Conservation (phyloP, 805 yeast genomes). For the Candida ulmi region DNA sequence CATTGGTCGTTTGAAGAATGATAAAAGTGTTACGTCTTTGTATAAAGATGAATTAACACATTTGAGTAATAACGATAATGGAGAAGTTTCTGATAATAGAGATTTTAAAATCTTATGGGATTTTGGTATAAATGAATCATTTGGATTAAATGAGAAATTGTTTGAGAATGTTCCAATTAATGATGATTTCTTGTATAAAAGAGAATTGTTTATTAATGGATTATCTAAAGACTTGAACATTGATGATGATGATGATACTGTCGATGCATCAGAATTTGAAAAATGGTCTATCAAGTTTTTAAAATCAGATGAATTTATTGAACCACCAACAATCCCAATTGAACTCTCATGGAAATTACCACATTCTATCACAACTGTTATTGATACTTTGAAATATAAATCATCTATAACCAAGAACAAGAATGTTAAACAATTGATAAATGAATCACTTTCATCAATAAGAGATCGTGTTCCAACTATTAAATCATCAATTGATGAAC, state of each 20-base stretch:
- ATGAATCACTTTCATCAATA: slow-evolving; percentile 6
- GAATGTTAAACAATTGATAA: slow-evolving; percentile 14
- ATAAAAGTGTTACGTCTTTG: slow-evolving; percentile 24
- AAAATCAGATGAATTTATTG: not conserved
- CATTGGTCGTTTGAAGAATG: slow-evolving; percentile 21
- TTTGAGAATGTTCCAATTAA: slow-evolving; percentile 10
- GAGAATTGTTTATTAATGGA: too few relatives aligned
- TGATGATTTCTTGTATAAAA: too few relatives aligned
- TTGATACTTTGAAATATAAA: slow-evolving; percentile 16
- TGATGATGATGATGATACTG: slow-evolving; percentile 11
- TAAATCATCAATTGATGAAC: slow-evolving; percentile 3
- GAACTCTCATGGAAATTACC: slow-evolving; percentile 15
- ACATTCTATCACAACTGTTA: slow-evolving; percentile 10
- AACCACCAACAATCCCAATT: slow-evolving; percentile 9
- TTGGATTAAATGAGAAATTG: slow-evolving; percentile 3
- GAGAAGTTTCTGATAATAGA: slow-evolving; percentile 38
- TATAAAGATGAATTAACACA: slow-evolving; percentile 23
- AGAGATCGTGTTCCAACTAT: slow-evolving; percentile 16
- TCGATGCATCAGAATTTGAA: slow-evolving; percentile 13
- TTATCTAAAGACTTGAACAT: slow-evolving; percentile 1
- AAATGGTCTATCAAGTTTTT: slow-evolving; percentile 18
- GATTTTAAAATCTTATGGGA: slow-evolving; percentile 53
- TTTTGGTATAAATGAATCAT: slow-evolving; percentile 34
- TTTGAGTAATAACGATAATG: too few relatives aligned
- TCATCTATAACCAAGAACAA: too few relatives aligned